phyloP scores from a whole-genome alignment of 805 yeast species.

The Candida ascalaphidarum region DNA sequence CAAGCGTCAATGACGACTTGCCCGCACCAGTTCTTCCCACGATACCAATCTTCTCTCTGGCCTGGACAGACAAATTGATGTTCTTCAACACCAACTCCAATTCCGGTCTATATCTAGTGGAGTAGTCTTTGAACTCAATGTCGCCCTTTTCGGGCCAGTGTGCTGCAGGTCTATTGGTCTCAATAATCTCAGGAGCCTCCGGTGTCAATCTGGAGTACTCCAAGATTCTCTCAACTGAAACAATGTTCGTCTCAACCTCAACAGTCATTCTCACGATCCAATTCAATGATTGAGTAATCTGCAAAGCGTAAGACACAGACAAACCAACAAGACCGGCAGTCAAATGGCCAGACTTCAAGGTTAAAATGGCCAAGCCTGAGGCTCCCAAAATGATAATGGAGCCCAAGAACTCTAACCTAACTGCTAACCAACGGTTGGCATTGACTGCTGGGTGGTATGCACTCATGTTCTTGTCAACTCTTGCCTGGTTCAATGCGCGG shows the following conservation, averaged over 20 bases:
- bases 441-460: conserved; percentile 89
- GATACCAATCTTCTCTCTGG: conserved; percentile 34
- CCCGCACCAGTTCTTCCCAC: conserved; percentile 42
- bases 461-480: conserved; percentile 80
- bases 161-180: conserved; percentile 50
- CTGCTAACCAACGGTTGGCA: conserved; percentile 97
- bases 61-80: conserved; percentile 25
- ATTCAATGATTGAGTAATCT: conserved; percentile 85
- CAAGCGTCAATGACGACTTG: conserved; percentile 35
- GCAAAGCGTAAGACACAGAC: conserved; percentile 87
- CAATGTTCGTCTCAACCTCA: conserved; percentile 95
- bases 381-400: conserved; percentile 81
- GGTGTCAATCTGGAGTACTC: conserved; percentile 73
- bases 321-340: conserved; percentile 92
- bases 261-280: conserved; percentile 99
- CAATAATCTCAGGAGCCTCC: conserved; percentile 77
- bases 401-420: conserved; percentile 85
- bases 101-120: conserved; percentile 36
- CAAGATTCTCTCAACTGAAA: conserved; percentile 88
- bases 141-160: conserved; percentile 33
- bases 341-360: conserved; percentile 58
- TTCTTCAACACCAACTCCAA: conserved; percentile 34
- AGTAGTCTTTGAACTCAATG: conserved; percentile 27
- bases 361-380: conserved; percentile 70
- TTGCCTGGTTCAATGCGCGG: conserved; percentile 51